Evolutionary conservation across 225 moss, liverwort and hornwort genomes (phyloP).

Genomic region (Pseudoscleropodium purum): DNA sequence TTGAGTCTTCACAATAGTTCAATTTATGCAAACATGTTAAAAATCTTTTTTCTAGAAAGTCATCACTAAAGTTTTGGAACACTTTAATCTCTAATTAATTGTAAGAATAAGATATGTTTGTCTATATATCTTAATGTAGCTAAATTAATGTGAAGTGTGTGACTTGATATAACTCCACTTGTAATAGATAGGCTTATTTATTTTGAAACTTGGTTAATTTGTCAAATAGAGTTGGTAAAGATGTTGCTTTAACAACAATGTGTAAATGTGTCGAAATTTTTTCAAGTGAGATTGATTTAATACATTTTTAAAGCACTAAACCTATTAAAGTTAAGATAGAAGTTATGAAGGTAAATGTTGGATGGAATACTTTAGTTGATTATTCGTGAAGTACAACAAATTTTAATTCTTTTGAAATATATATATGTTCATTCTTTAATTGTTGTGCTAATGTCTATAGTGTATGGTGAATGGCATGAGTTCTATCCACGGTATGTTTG

Average conservation of each 20-base stretch:
- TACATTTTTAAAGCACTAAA: no score
- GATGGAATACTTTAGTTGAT: neutral
- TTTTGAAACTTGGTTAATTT: neutral
- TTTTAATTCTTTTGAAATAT: no score
- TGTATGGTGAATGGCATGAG: neutral
- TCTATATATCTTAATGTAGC: neutral
- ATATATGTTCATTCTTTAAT: neutral
- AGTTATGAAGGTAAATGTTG: neutral
- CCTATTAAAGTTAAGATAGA: neutral
- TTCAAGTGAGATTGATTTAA: neutral
- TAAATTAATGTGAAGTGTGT: neutral
- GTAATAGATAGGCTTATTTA: neutral
- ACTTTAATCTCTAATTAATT: neutral
- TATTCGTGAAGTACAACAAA: no score
- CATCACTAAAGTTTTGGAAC: no score
- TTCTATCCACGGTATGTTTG: neutral
- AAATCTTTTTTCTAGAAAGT: neutral
- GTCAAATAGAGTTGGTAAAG: neutral
- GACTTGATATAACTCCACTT: fast-evolving
- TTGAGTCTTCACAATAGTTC: neutral
- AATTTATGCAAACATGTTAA: neutral
- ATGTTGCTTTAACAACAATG: neutral
- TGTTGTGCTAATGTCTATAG: no score
- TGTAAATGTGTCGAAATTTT: neutral
- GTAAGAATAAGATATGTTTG: neutral